These are phyloP conservation scores for Lophium mytilinum DNA, from an alignment of 495 filamentous ascomycete species.

Conservation along the genomic window DNA sequence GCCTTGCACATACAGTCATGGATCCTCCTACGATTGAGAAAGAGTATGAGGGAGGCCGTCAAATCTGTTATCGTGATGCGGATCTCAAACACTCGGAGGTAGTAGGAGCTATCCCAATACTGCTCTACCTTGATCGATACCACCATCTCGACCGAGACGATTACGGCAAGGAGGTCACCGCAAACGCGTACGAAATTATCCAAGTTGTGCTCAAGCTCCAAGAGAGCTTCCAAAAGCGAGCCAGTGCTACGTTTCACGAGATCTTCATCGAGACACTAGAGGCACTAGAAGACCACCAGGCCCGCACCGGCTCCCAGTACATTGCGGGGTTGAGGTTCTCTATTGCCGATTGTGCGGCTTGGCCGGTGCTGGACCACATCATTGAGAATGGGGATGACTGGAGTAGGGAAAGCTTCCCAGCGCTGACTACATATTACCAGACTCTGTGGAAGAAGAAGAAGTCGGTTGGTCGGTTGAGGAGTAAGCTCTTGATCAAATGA, in stretches of 20 bases:
- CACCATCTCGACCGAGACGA: constrained; percentile 35
- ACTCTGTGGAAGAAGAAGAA: constrained; percentile 22
- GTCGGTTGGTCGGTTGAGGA: constrained; percentile 5
- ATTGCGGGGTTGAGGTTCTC: constrained; percentile 49
- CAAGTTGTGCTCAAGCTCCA: constrained; percentile 4
- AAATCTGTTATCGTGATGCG: constrained; percentile 49
- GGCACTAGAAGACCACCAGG: constrained; percentile 33
- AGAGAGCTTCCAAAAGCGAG: constrained; percentile 12
- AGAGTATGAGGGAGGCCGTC: constrained; percentile 28
- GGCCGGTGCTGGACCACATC: constrained; percentile 60
- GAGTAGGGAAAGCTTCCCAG: constrained; percentile 14
- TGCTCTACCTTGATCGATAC: constrained; percentile 49
- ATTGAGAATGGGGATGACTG: constrained; percentile 27
- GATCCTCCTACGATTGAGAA: constrained; percentile 22
- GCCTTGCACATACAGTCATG: constrained; percentile 3
- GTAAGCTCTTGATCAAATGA: constrained; percentile 5
- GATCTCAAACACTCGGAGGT: constrained; percentile 41
- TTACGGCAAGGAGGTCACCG: constrained; percentile 7
- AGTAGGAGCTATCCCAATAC: constrained; percentile 41
- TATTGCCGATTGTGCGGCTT: constrained; percentile 63
- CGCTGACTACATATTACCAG: constrained; percentile 18
- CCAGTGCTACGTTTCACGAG: constrained; percentile 10
- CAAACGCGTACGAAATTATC: constrained; percentile 13
- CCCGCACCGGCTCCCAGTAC: constrained; percentile 41
- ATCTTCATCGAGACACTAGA: constrained; percentile 15